Conservation (phyloP, 371 early-diverging fungal species). For the Agmasoma carcini region DNA sequence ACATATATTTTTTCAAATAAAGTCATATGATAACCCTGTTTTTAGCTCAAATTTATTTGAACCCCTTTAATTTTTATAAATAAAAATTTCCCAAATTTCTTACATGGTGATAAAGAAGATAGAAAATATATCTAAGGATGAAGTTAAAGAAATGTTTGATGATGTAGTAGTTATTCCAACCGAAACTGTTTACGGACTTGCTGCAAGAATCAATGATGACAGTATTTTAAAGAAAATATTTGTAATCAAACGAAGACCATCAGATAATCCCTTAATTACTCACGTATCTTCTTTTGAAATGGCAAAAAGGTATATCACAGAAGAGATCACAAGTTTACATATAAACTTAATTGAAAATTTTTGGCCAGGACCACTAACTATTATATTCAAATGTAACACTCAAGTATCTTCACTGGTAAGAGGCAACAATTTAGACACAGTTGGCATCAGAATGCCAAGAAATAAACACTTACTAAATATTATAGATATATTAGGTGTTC, state of each 20-base stretch:
- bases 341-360: conserved; percentile 55
- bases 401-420: conserved; percentile 63
- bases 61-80: too few relatives aligned
- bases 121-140: conserved; percentile 4
- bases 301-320: conserved; percentile 60
- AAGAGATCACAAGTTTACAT: conserved; percentile 45
- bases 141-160: conserved; percentile 7
- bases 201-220: conserved; percentile 66
- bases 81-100: too few relatives aligned
- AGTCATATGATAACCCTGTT: too few relatives aligned
- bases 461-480: conserved; percentile 73
- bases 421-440: conserved; percentile 54
- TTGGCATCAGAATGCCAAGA: conserved; percentile 80
- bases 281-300: conserved; percentile 76
- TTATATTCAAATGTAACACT: conserved; percentile 65
- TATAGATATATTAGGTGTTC: conserved; percentile 68
- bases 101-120: conserved; percentile 9
- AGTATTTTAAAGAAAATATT: conserved; percentile 67
- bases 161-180: conserved; percentile 77
- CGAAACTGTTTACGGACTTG: conserved; percentile 97
- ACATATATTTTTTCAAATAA: too few relatives aligned
- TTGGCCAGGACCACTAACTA: conserved; percentile 96
- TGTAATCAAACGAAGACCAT: conserved; percentile 75
- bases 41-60: too few relatives aligned
- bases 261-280: conserved; percentile 93